Conservation (phyloP, 202 grass and related monocot genomes). For the Carex sylvatica region DNA sequence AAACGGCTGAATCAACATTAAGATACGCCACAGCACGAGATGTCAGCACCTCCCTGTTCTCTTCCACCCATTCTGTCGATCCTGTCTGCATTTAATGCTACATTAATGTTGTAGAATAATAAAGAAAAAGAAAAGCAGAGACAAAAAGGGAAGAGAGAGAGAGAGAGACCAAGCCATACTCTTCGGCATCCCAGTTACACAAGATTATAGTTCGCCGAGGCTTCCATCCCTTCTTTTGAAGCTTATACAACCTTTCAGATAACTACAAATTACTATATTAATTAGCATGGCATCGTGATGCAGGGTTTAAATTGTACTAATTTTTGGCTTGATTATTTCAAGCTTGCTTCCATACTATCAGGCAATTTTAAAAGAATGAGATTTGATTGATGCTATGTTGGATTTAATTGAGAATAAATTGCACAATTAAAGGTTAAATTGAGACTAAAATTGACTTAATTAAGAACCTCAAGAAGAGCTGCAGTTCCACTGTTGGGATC, state of each 20-base stretch:
- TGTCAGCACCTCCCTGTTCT: constrained; percentile 67
- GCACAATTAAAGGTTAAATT: background rate
- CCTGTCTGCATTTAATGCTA: constrained; percentile 50
- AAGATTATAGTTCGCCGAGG: constrained; percentile 84
- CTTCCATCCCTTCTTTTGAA: constrained; percentile 84
- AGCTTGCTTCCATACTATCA: background rate
- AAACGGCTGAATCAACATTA: constrained; percentile 64
- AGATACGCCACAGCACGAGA: constrained; percentile 75
- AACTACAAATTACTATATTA: constrained; percentile 41
- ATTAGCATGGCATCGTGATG: background rate
- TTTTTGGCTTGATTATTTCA: background rate
- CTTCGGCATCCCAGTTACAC: constrained; percentile 93
- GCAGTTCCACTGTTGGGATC: constrained; percentile 91
- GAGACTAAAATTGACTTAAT: background rate
- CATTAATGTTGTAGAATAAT: background rate
- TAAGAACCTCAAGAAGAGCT: constrained; percentile 80
- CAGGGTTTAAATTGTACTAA: background rate
- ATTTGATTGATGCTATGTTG: background rate
- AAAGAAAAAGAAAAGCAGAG: background rate
- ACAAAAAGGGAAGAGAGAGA: background rate
- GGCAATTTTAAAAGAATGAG: background rate
- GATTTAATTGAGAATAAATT: background rate
- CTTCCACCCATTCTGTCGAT: constrained; percentile 97
- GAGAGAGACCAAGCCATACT: constrained; percentile 74
- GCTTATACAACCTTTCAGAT: constrained; percentile 68